Base-by-base conservation (phyloP, 495 filamentous ascomycete genomes). In the Talaromyces nanjingensis region DNA sequence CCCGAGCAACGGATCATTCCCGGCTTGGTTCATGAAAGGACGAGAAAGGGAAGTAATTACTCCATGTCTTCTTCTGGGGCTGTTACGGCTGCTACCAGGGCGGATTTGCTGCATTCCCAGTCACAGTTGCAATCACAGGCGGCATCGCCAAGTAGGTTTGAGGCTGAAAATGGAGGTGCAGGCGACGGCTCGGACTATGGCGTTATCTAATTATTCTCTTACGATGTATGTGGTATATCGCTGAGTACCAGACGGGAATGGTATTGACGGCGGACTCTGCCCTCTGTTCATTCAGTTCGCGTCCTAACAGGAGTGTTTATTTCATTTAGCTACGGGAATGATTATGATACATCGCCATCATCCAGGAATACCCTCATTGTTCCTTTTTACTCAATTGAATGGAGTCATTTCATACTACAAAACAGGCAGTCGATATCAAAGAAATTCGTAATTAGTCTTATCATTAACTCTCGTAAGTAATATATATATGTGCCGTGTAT, bases 1-100 rank as follows among this genome's bases (percentile, higher is more conserved):
- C 81, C 81, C 24, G 86, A 90, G 69, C 87, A 88, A 39, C 81
- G 84, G 65, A 89, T 90, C 52, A 89, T 90, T 71, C 89, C 89
- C 0, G 88, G 89, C 3, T 80, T 90, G 57, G 81, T 91, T 24
- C 84, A 87, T 68, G 81, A 86, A 59, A 80, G 79, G 61, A 80
- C 79, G 42, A 76, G 83, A 58, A 76, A 76, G 58, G 74, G 76
- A 54, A 88, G 81, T 71, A 61, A 33, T 37, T 73, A 42, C 69
- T 66, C 56, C 18, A 11, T 34, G 6, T 59, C 56, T 14, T 37
- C 56, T 34, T 55, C 52, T 1, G 31, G 27, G 7, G 29, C 56
- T 59, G 27, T 31, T 18, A 37, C 56, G 6, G 56, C 27, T 59
- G 27, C 53, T 56, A 56, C 53, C 9, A 56, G 53, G 24, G 24